Base-by-base conservation (phyloP, 2,329 filamentous ascomycete genomes). In the Coniella vitis region DNA sequence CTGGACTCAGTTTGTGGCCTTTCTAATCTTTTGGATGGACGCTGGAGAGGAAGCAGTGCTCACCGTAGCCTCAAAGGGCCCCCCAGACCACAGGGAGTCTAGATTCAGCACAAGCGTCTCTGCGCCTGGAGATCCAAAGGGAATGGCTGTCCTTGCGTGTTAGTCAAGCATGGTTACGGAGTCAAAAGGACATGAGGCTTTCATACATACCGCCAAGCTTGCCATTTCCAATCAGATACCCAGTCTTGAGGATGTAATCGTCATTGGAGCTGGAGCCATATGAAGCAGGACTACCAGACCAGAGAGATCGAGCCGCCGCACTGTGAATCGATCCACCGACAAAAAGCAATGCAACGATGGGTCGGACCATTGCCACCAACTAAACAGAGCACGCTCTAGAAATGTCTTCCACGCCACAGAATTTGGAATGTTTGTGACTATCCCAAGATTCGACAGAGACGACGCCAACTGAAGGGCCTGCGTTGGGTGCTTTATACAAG, bases 31-130 rank as follows among this genome's bases (percentile, higher is more conserved):
- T 13, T 13, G 20, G 37, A 22, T 10, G 16, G 5, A 16, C n/a
- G 22, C 58, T 57, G 35, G 58, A 2, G 34, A 13, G 5, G 37
- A 16, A 19, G 35, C 17, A 17, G 25, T 31, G 32, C 37, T 45
- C 10, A 53, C 51, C 14, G 45, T 35, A 14, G 35, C 60, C 47
- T 72, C 64, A 48, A 76, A 77, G 0, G 73, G 73, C 0, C 74
- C 74, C 3, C 71, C 73, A 2, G 68, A 69, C 74, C 73, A 77
- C 1, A 77, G 54, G 2, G 64, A 71, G 49, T 78, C 74, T 16
- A 73, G 54, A 43, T 77, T 77, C 34, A 76, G 48, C 17, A 62
- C 66, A 4, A 75, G 45, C 20, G 64, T 67, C 42, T 75, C 72
- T 2, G 59, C 53, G 3, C 68, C 68, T 0, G 72, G 64, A 14